These are phyloP conservation scores for Heracleum sosnowskyi DNA, from an alignment of 129 eudicot species.

Conservation along the genomic window DNA sequence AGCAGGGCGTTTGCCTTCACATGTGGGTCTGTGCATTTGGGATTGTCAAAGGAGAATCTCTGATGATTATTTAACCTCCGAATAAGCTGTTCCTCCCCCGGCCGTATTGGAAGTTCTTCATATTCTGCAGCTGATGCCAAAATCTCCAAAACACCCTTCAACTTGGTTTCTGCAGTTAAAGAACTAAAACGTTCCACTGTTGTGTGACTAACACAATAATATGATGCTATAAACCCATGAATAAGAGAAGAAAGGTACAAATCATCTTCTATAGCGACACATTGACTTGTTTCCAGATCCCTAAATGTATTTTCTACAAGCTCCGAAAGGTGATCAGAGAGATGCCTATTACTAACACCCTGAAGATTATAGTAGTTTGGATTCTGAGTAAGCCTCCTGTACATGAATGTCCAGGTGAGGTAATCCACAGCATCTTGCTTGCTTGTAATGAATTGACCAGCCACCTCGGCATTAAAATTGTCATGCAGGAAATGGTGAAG, in stretches of 20 bases:
- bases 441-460: conserved; percentile 56
- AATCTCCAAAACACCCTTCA: conserved; percentile 83
- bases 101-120: conserved; percentile 62
- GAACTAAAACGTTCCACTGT: conserved; percentile 75
- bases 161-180: conserved; percentile 53
- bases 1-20: conserved; percentile 68
- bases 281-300: conserved; percentile 73
- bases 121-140: conserved; percentile 82
- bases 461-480: conserved; percentile 76
- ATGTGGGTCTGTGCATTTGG: conserved; percentile 63
- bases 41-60: conserved; percentile 66
- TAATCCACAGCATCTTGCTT: conserved; percentile 95
- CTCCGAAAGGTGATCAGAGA: conserved; percentile 78
- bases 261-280: conserved; percentile 63
- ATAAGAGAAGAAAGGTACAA: conserved; percentile 49
- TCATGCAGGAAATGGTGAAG: conserved; percentile 79
- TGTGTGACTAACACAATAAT: conserved; percentile 67
- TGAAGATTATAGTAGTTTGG: conserved; percentile 90
- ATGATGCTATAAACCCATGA: conserved; percentile 86
- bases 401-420: conserved; percentile 90
- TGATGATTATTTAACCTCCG: conserved; percentile 56
- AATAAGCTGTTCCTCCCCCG: conserved; percentile 70
- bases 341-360: conserved; percentile 80
- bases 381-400: conserved; percentile 82
- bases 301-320: conserved; percentile 76